These are phyloP conservation scores for Leishmania lainsoni DNA, from an alignment of 208 protist genomes.

Conservation along the genomic window DNA sequence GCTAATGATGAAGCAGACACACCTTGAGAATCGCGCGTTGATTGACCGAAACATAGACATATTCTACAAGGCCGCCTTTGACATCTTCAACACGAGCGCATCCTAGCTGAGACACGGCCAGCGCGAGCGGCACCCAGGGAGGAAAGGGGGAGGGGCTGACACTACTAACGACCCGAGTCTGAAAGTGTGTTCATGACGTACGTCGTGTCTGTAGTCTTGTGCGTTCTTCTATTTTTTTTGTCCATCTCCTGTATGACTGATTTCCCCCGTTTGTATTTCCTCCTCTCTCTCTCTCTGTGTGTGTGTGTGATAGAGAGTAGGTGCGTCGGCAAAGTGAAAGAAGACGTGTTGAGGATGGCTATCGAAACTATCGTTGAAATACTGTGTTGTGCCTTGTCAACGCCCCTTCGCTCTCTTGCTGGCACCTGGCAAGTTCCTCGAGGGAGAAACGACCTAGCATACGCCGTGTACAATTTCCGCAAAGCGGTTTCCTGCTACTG, in stretches of 20 bases:
- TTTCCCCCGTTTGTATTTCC: background rate
- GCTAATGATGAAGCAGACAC: constrained; percentile 81
- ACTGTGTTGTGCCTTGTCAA: background rate
- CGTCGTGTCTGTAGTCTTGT: background rate
- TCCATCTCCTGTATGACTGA: background rate
- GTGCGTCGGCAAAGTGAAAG: background rate
- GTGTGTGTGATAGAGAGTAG: background rate
- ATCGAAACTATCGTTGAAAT: background rate
- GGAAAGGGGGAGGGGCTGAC: background rate
- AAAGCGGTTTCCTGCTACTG: too few relatives aligned
- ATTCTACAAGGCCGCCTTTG: constrained; percentile 77
- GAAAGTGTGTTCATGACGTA: background rate
- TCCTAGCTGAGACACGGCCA: background rate
- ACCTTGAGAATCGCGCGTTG: constrained; percentile 65
- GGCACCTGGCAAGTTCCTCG: background rate
- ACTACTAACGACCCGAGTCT: background rate
- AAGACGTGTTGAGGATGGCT: background rate
- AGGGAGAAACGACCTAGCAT: too few relatives aligned
- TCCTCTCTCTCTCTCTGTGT: background rate
- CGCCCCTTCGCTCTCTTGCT: background rate
- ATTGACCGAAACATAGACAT: constrained; percentile 87
- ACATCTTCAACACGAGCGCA: constrained; percentile 64
- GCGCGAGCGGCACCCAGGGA: background rate
- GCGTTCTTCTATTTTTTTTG: background rate
- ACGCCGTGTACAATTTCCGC: too few relatives aligned